These are phyloP conservation scores for Chimonanthus salicifolius DNA, from an alignment of 164 flowering plant species.

Conservation along the genomic window DNA sequence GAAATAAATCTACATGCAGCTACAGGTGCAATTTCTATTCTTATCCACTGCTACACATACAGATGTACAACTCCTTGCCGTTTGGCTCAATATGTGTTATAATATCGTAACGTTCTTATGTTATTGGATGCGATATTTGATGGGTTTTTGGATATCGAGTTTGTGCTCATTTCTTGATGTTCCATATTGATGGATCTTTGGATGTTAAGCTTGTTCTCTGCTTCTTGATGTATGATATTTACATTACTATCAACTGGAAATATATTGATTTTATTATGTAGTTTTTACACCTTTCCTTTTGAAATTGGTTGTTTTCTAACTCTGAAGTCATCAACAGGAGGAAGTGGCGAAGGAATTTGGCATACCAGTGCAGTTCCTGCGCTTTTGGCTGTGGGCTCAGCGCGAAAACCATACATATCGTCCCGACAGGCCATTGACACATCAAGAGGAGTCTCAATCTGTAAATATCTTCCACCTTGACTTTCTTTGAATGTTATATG, in stretches of 20 bases:
- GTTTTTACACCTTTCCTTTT: not conserved
- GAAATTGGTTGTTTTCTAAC: constrained; percentile 5
- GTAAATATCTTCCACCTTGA: constrained; percentile 29
- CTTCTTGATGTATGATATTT: not conserved
- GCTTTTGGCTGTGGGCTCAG: constrained; percentile 96
- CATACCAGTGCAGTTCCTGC: constrained; percentile 75
- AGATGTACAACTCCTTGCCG: too few relatives aligned
- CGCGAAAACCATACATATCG: constrained; percentile 93
- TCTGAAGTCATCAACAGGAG: constrained; percentile 46
- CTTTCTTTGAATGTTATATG: not conserved
- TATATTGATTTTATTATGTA: not conserved
- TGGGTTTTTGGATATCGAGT: not conserved
- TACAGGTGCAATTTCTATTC: too few relatives aligned
- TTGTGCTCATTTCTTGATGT: not conserved
- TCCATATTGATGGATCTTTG: not conserved
- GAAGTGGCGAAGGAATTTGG: constrained; percentile 92
- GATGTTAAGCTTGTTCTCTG: not conserved
- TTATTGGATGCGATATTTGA: too few relatives aligned
- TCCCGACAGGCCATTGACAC: constrained; percentile 79
- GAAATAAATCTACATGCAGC: too few relatives aligned
- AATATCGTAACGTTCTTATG: too few relatives aligned
- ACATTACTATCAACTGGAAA: not conserved
- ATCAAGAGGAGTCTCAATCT: constrained; percentile 74
- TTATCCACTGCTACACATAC: too few relatives aligned
- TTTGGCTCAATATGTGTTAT: too few relatives aligned